Evolutionary conservation across 805 yeast species (phyloP), one percentile per base, ranked within the genome.

Genomic region (Saccharomycopsis sp.): DNA sequence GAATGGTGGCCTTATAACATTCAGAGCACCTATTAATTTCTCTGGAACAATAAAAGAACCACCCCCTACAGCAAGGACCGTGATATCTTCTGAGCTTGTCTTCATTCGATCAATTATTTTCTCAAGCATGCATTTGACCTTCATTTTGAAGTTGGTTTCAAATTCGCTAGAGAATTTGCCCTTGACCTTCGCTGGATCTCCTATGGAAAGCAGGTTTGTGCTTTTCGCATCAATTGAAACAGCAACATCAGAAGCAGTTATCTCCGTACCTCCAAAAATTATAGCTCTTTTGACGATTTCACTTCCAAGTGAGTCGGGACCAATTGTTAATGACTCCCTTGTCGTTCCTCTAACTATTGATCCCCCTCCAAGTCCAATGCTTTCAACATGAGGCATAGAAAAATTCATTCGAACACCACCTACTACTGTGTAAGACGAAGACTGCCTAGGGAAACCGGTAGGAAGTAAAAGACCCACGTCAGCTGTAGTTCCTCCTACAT

Each of bases 361-460:
- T 2, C 82, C 82, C 56, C 82, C 82, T 53, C 82, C 82, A 1
- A 78, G 68, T 2, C 82, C 82, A 57, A 78, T 75, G 60, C 75
- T 70, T 61, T 76, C 78, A 3, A 76, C 79, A 23, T 77, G 80
- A 2, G 81, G 81, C 81, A 77, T 78, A 9, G 80, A 73, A 57
- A 77, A 76, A 64, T 76, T 78, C 73, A 75, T 77, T 56, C 77
- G 66, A 3, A 78, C 82, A 42, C 81, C 82, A 15, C 80, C 81
- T 47, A 78, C 74, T 25, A 63, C 61, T 2, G 78, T 72, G 63
- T 72, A 72, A 2, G 79, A 69, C 0, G 80, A 72, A 1, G 78
- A 69, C 58, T 77, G 80, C 25, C 80, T 66, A 3, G 82, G 82
- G 65, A 77, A 78, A 0, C 81, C 82, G 19, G 74, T 64, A 3